These are phyloP conservation scores for Penicillium paradoxum DNA, from an alignment of 495 filamentous ascomycete species.

Conservation along the genomic window DNA sequence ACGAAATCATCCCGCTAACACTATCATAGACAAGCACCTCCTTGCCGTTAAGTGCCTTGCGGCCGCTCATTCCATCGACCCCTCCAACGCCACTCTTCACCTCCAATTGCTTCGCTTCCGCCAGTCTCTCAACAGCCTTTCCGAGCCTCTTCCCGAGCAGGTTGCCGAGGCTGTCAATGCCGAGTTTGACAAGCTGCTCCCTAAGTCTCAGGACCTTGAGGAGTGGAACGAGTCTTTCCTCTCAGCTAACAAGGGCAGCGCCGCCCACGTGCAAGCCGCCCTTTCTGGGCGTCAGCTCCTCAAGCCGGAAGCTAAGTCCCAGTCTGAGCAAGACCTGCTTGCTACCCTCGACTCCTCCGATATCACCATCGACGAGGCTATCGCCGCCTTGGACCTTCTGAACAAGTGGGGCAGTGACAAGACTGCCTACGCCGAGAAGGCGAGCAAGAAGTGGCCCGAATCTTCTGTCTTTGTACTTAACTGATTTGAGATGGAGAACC, in stretches of 20 bases:
- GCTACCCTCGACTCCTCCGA: constrained; percentile 50
- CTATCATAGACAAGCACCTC: constrained; percentile 66
- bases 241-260: constrained; percentile 56
- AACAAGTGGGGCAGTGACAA: constrained; percentile 55
- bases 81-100: constrained; percentile 69
- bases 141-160: constrained; percentile 54
- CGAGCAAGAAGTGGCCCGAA: constrained; percentile 67
- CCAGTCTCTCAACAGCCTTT: constrained; percentile 51
- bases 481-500: constrained; percentile 10
- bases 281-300: constrained; percentile 57
- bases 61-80: constrained; percentile 63
- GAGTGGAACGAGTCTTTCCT: constrained; percentile 65
- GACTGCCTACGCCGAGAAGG: constrained; percentile 56
- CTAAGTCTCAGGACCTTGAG: constrained; percentile 52
- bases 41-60: constrained; percentile 82
- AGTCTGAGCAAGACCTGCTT: constrained; percentile 57
- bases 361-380: constrained; percentile 57
- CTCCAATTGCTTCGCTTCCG: constrained; percentile 70
- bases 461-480: constrained; percentile 52
- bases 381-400: constrained; percentile 54
- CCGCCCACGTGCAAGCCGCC: constrained; percentile 57
- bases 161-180: constrained; percentile 60
- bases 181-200: constrained; percentile 57
- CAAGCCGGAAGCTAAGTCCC: constrained; percentile 48
- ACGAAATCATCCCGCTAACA: constrained; percentile 12